Evolutionary conservation across 208 protist genomes (phyloP).

Genomic region (Leishmania mexicana): DNA sequence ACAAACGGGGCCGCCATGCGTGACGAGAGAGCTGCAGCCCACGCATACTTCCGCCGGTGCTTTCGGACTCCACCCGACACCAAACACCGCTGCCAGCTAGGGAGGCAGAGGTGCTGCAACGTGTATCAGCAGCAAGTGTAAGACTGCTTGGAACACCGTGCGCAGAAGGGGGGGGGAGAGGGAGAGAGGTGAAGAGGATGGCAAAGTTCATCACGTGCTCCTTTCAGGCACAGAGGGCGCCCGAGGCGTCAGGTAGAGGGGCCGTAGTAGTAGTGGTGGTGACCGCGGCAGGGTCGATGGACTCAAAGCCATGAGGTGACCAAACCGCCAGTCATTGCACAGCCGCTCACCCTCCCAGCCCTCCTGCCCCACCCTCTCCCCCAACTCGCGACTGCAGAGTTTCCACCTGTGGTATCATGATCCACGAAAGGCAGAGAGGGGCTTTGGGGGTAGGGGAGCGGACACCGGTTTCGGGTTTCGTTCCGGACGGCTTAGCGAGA

Average conservation of each 20-base stretch:
- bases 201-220: not conserved
- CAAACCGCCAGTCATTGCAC: not conserved
- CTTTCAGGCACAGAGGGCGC: not conserved
- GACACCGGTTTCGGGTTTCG: not conserved
- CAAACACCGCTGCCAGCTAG: not conserved
- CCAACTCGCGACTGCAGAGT: not conserved
- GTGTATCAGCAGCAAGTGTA: not conserved
- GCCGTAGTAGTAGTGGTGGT: not conserved
- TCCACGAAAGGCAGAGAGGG: not conserved
- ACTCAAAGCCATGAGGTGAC: not conserved
- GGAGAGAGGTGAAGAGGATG: not conserved
- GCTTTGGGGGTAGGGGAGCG: not conserved
- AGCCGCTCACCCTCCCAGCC: not conserved
- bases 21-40: not conserved
- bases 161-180: not conserved
- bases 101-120: not conserved
- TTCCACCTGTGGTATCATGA: not conserved
- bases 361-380: not conserved
- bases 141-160: conserved; percentile 2
- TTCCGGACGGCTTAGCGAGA: not conserved
- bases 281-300: not conserved
- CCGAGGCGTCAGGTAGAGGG: not conserved
- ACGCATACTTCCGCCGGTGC: not conserved
- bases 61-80: not conserved
- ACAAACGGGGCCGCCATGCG: not conserved